phyloP scores from a whole-genome alignment of 768 basidiomycete species.

The Baorangia bicolor region DNA sequence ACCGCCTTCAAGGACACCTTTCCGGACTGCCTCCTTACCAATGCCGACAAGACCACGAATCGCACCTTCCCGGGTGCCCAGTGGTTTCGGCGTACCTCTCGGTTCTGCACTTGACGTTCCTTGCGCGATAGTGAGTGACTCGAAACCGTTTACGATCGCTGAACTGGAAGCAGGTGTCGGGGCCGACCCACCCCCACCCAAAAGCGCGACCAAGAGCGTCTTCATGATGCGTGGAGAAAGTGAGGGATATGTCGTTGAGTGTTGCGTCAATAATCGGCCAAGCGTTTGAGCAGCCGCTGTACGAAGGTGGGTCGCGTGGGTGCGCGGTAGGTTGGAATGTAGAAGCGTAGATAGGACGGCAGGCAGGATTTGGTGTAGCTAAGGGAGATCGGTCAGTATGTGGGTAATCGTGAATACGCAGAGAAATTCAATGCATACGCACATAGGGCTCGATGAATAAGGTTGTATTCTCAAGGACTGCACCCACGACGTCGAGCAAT shows the following conservation, averaged over 20 bases:
- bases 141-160: slow-evolving; percentile 26
- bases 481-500: slow-evolving; percentile 79
- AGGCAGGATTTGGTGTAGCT: slow-evolving; percentile 96
- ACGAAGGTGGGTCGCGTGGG: slow-evolving; percentile 74
- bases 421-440: slow-evolving; percentile 33
- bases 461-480: slow-evolving; percentile 81
- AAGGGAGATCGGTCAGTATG: not conserved
- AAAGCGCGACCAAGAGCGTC: slow-evolving; percentile 84
- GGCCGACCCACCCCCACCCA: slow-evolving; percentile 33
- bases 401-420: not conserved
- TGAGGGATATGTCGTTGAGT: slow-evolving; percentile 86
- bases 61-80: slow-evolving; percentile 86
- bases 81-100: slow-evolving; percentile 48
- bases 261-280: slow-evolving; percentile 74
- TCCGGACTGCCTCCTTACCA: slow-evolving; percentile 80
- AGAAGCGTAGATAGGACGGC: slow-evolving; percentile 89
- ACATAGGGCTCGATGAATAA: slow-evolving; percentile 97
- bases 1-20: slow-evolving; percentile 78
- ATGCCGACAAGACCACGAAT: slow-evolving; percentile 84
- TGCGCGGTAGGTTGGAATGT: slow-evolving; percentile 77
- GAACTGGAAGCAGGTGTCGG: slow-evolving; percentile 12
- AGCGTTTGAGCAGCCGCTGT: slow-evolving; percentile 82
- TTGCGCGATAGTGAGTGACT: slow-evolving; percentile 24
- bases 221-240: slow-evolving; percentile 90
- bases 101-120: slow-evolving; percentile 41